These are phyloP conservation scores for Bothriochloa decipiens DNA, from an alignment of 176 grass and related monocot species.

Conservation along the genomic window DNA sequence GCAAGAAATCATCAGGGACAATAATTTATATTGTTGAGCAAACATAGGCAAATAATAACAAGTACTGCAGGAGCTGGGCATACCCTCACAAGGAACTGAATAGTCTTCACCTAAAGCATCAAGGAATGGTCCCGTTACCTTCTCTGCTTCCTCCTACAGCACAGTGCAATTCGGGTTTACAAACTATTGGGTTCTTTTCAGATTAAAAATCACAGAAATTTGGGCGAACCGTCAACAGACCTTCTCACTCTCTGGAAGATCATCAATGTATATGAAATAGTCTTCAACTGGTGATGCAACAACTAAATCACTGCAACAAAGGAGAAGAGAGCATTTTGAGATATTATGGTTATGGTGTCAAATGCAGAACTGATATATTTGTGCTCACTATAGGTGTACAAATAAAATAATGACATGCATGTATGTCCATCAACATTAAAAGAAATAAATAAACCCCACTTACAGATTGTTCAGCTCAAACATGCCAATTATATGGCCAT, in stretches of 20 bases:
- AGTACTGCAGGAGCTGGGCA: neutral
- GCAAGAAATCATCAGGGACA: conserved; percentile 33
- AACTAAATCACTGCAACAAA: conserved; percentile 79
- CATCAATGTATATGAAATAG: conserved; percentile 93
- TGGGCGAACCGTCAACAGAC: conserved; percentile 42
- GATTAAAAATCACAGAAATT: conserved; percentile 17
- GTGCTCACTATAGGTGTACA: conserved; percentile 17
- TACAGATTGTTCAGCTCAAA: conserved; percentile 99
- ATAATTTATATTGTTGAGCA: neutral
- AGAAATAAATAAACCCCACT: conserved; percentile 46
- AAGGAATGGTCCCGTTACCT: conserved; percentile 48
- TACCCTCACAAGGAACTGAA: conserved; percentile 83
- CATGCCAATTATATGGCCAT: conserved; percentile 97
- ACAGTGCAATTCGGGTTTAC: conserved; percentile 39
- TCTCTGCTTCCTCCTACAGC: conserved; percentile 69
- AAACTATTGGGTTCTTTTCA: conserved; percentile 2
- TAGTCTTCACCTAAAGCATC: conserved; percentile 90
- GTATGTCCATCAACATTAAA: conserved; percentile 28
- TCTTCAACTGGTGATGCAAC: conserved; percentile 93
- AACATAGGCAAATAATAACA: conserved; percentile 11
- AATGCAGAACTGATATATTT: conserved; percentile 14
- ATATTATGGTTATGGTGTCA: conserved; percentile 25
- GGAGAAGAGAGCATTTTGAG: neutral
- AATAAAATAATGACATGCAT: conserved; percentile 28
- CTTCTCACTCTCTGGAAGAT: conserved; percentile 87